Base-by-base conservation (phyloP, 495 filamentous ascomycete species). In the Astrothelium macrocarpum region DNA sequence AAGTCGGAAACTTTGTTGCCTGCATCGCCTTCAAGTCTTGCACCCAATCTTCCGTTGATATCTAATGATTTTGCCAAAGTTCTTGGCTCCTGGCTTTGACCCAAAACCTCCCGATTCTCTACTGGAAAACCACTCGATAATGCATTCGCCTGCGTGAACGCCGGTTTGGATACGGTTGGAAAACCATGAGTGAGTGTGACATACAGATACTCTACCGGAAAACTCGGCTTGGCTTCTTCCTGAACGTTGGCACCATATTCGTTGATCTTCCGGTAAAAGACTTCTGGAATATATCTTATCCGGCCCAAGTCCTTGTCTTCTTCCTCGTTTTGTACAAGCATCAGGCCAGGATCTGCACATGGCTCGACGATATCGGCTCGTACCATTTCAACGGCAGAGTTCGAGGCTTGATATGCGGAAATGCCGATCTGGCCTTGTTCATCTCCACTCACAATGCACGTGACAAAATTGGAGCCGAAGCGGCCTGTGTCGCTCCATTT, bases 171-270 rank as follows among this genome's bases (percentile, higher is more conserved):
- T 32, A 86, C 78, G 46, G 85, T 91, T 0, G 95, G 95, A 77
- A 97, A 97, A 45, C 95, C 94, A 71, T 99, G 93, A 9, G 94
- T 99, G 46, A 99, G 82, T 7, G 94, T 97, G 61, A 97, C 90
- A 32, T 97, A 84, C 32, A 99, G 82, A 73, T 97, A 99, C 70
- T 97, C 95, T 32, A 96, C 93, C 0, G 94, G 94, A 73, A 99
- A 99, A 56, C 86, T 83, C 2, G 95, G 94, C 71, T 96, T 97
- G 31, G 95, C 94, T 71, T 96, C 97, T 70, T 97, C 90, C 72
- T 96, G 95, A 1, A 97, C 94, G 70, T 89, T 95, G 61, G 87
- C 89, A 7, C 95, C 95, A 70, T 99, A 95, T 72, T 97, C 92
- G 73, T 99, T 97, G 71, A 96, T 91, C 62, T 85, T 83, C 56